Conservation (phyloP, 179 eudicot genomes). For the Vitellaria paradoxa region DNA sequence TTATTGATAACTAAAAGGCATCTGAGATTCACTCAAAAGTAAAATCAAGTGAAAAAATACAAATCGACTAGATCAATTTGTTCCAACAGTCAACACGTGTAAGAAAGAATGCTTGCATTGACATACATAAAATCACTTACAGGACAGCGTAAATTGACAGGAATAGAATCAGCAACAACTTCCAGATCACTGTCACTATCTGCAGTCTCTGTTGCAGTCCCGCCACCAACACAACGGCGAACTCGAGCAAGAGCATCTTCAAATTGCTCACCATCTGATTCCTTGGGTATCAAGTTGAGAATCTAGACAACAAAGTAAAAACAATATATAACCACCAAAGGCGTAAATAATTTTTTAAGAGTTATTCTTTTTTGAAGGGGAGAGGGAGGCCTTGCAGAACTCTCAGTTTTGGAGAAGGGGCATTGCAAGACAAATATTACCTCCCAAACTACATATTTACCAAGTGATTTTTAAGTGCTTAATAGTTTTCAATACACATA, state of each 20-base stretch:
- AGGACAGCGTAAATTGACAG: constrained; percentile 88
- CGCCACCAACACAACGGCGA: constrained; percentile 91
- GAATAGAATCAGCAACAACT: constrained; percentile 89
- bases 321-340: neutral
- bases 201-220: constrained; percentile 75
- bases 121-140: constrained; percentile 44
- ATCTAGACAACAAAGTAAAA: constrained; percentile 41
- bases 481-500: neutral
- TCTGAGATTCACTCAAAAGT: neutral
- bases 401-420: neutral
- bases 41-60: neutral
- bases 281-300: constrained; percentile 81
- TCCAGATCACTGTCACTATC: constrained; percentile 98
- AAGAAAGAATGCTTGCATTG: neutral
- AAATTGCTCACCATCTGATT: constrained; percentile 77
- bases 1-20: neutral
- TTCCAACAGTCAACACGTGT: neutral
- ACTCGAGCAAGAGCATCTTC: constrained; percentile 94
- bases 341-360: neutral
- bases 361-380: too few relatives aligned
- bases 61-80: neutral
- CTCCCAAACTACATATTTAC: neutral
- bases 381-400: too few relatives aligned
- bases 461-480: neutral
- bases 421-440: neutral